Base-by-base conservation (phyloP, 169 alveolate species). In the Theileria parva region DNA sequence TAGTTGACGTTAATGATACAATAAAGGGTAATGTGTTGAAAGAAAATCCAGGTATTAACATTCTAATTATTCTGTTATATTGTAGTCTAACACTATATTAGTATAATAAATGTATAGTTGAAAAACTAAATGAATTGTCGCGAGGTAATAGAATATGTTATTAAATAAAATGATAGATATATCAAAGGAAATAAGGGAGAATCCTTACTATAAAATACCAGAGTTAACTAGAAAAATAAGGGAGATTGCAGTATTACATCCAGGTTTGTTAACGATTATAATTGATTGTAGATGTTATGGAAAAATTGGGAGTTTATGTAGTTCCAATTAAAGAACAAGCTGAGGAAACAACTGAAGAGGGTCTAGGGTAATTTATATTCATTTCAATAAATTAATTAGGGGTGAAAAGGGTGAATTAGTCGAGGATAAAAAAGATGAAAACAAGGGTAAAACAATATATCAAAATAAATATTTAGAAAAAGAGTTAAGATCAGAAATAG, bases 291-390 rank as follows among this genome's bases (percentile, higher is more conserved):
- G 89, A 19, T 23, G 79, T 83, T 5, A 83, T 83, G 89, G 79
- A 74, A 61, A 34, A 74, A 19, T 67, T 85, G 67, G 91, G 91
- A 2, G 91, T 85, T 69, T 85, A 85, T 76, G 91, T 85, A 55
- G 66, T 85, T 63, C 87, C 83, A 7, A 51, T 77, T 12, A 37
- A 68, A 28, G 34, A 32, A 0, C 63, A 27, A 25, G 13, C n/a
- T 37, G 64, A 60, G 5, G 23, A 80, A 1, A 8, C 81, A 5
- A 67, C 19, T 12, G 66, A 48, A 25, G n/a, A 68, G 21, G 76
- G 25, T 66, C 27, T 23, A 19, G 76, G 6, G 19, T 19, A n/a
- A 23, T 19, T 11, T 19, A 8, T 12, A 23, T 7, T 21, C 6
- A 48, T 13, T 21, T 68, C 7, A 3, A 13, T 68, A 48, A 48